These are phyloP conservation scores for Candida multigemmis DNA, from an alignment of 805 yeast genomes.

Conservation along the genomic window DNA sequence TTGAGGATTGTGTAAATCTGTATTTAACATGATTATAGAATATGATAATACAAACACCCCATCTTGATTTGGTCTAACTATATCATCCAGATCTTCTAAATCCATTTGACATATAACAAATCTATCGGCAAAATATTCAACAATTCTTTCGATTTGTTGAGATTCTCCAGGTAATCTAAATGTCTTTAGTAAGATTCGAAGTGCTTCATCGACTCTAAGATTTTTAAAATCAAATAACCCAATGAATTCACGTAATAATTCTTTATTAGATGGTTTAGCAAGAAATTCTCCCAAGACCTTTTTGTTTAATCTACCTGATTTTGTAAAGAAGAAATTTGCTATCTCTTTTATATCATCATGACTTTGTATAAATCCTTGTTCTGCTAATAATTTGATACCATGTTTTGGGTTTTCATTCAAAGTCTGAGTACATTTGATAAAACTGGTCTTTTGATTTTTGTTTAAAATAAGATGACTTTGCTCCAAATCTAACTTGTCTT, in stretches of 20 bases:
- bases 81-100: constrained; percentile 16
- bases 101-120: constrained; percentile 57
- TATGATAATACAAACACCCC: constrained; percentile 84
- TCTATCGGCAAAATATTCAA: constrained; percentile 76
- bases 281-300: constrained; percentile 79
- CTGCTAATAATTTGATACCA: constrained; percentile 61
- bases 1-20: constrained; percentile 89
- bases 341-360: constrained; percentile 46
- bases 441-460: constrained; percentile 57
- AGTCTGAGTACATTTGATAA: constrained; percentile 61
- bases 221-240: constrained; percentile 64
- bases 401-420: constrained; percentile 74
- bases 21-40: constrained; percentile 88
- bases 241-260: constrained; percentile 57
- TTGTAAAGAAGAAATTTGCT: constrained; percentile 67
- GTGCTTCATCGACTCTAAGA: constrained; percentile 86
- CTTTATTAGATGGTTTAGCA: constrained; percentile 63
- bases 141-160: constrained; percentile 88
- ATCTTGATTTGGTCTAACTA: constrained; percentile 69
- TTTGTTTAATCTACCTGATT: constrained; percentile 79
- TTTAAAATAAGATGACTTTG: constrained; percentile 25
- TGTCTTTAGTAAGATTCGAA: constrained; percentile 69
- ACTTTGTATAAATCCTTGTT: constrained; percentile 51
- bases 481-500: constrained; percentile 3
- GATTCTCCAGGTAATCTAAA: constrained; percentile 97